These are phyloP conservation scores for Solanum hybrid DNA, from an alignment of 305 asterid genomes.

Conservation along the genomic window DNA sequence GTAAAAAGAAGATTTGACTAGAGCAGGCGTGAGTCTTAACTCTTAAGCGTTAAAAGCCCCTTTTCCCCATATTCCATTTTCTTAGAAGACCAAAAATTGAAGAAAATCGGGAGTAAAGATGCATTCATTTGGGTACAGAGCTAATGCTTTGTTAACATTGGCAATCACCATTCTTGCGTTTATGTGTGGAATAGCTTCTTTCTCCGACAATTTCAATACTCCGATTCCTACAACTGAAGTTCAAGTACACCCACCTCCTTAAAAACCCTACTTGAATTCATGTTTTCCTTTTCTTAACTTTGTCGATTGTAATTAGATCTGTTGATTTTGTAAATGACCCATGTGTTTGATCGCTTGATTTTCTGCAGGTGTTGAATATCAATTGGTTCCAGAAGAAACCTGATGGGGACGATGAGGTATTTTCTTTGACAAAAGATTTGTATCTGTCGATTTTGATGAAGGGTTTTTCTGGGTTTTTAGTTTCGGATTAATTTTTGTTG, in stretches of 20 bases:
- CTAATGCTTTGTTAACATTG: conserved; percentile 67
- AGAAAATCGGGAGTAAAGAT: conserved; percentile 18
- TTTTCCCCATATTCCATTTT: not conserved
- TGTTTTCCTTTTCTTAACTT: not conserved
- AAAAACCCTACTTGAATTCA: not conserved
- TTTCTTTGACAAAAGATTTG: not conserved
- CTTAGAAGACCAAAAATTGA: not conserved
- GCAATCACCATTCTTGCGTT: conserved; percentile 68
- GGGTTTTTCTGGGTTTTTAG: not conserved
- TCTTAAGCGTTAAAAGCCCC: not conserved
- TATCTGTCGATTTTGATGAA: not conserved
- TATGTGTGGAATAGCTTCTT: conserved; percentile 67
- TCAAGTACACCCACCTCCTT: conserved; percentile 26
- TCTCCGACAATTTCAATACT: conserved; percentile 70
- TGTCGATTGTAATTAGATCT: not conserved
- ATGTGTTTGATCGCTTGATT: not conserved
- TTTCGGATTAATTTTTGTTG: not conserved
- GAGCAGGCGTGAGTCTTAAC: not conserved
- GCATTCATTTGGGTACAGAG: conserved; percentile 74
- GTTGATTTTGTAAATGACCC: not conserved
- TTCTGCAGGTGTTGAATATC: conserved; percentile 68
- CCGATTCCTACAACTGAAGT: conserved; percentile 62
- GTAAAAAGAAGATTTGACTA: not conserved
- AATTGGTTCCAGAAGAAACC: conserved; percentile 99
- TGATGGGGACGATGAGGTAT: conserved; percentile 96